Percentiles rank a stretch among this genome's conserved stretches.
Evolutionary conservation across 768 basidiomycete species (phyloP).

Genomic region (Lactifluus volemus): DNA sequence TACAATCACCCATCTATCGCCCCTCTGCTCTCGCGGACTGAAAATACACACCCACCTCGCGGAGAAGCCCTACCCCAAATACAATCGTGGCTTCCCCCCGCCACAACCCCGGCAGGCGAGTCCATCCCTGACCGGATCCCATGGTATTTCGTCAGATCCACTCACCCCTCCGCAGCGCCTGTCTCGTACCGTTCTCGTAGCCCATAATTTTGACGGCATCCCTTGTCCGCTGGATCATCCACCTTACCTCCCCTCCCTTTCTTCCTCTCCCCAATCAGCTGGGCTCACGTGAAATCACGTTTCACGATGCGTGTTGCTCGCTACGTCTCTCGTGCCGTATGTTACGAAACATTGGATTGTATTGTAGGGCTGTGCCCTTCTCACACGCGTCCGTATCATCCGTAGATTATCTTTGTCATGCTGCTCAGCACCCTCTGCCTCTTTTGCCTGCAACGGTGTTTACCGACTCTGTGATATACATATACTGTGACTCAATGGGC

Average conservation of each 20-base stretch:
- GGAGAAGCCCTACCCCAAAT: constrained; percentile 13
- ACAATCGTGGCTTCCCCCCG: constrained; percentile 14
- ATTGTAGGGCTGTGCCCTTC: not conserved
- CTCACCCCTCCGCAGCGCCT: constrained; percentile 2
- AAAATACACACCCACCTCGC: constrained; percentile 16
- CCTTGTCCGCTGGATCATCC: not conserved
- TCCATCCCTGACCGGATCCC: not conserved
- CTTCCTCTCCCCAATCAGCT: not conserved
- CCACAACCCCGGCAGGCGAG: constrained; percentile 12
- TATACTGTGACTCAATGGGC: constrained; percentile 3
- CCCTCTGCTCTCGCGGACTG: constrained; percentile 34
- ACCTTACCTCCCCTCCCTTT: not conserved
- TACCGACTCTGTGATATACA: constrained; percentile 18
- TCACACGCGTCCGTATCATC: not conserved
- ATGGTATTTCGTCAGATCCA: not conserved
- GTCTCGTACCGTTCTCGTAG: constrained; percentile 14
- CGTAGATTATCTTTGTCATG: constrained; percentile 2
- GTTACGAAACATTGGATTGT: not conserved
- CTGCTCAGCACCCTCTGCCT: not conserved
- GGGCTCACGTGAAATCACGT: not conserved
- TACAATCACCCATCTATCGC: constrained; percentile 47
- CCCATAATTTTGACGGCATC: not conserved
- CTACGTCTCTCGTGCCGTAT: not conserved
- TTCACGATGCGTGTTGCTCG: not conserved
- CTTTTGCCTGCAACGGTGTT: constrained; percentile 8